Evolutionary conservation across 345 rosid genomes (phyloP), one percentile per base, ranked within the genome.

Genomic region (Turritis glabra): DNA sequence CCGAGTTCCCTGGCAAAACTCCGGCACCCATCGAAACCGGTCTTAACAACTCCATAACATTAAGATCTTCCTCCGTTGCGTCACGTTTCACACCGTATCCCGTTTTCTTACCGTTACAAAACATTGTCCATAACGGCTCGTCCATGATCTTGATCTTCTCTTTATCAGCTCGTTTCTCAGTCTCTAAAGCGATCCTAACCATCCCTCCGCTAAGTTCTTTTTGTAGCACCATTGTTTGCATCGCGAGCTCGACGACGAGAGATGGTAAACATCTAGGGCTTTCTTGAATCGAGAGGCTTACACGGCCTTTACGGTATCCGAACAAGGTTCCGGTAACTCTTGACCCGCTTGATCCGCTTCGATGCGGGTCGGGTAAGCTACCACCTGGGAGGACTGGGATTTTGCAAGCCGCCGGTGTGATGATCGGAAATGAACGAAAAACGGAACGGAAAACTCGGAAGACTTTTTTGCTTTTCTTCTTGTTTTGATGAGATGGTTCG

Each of bases 11-110:
- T 0, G 98, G 98, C 51, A 91, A 58, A 18, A 88, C 96, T 21
- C 96, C 97, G 1, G 92, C 97, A 4, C 98, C 96, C 98, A 91
- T 93, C 0, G 97, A 91, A 15, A 93, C 92, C 0, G 92, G 80
- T 81, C 80, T 82, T 35, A 93, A 82, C 26, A 91, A 59, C 75
- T 93, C 96, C 97, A 93, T 91, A 8, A 91, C 87, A 30, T 76
- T 69, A 66, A 93, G 71, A 62, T 93, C 98, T 47, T 88, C 96
- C 60, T 79, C 87, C 3, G 83, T 69, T 7, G 97, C 87, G 5
- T 90, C 92, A 22, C 94, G 80, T 71, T 82, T 87, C 8, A 90
- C 82, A 7, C 85, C 92, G 38, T 87, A 88, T 0, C 98, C 98
- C 8, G 80, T 64, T 64, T 89, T 91, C 79, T 88, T 91, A 13